A percentile compares a stretch with the other conserved stretches of the same genome.
phyloP scores from a whole-genome alignment of 2,329 filamentous ascomycete species.

The Clonostachys solani region DNA sequence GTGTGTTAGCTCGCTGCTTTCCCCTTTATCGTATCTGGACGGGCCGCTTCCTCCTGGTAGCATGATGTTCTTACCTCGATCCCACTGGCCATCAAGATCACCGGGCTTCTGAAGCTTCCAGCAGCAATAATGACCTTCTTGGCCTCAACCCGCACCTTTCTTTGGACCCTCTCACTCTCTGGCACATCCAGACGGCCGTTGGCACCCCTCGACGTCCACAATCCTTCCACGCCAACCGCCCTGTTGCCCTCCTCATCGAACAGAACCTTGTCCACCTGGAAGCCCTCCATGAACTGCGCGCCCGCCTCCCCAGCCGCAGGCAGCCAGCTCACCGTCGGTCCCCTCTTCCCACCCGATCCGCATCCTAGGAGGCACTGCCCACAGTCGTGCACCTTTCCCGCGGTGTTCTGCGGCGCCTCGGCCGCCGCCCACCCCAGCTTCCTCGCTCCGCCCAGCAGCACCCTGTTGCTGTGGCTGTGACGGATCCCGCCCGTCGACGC shows the following conservation, averaged over 20 bases:
- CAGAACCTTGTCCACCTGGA: conserved; percentile 64
- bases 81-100: conserved; percentile 74
- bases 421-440: conserved; percentile 70
- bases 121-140: conserved; percentile 77
- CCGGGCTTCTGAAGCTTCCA: conserved; percentile 72
- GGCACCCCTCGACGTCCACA: conserved; percentile 69
- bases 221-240: conserved; percentile 68
- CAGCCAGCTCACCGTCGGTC: conserved; percentile 72
- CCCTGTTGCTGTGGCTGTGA: conserved; percentile 69
- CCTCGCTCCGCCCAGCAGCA: conserved; percentile 69
- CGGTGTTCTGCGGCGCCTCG: conserved; percentile 75
- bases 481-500: conserved; percentile 60
- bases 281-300: conserved; percentile 80
- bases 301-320: conserved; percentile 74
- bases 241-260: conserved; percentile 57
- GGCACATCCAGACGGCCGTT: conserved; percentile 52
- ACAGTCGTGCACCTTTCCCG: conserved; percentile 69
- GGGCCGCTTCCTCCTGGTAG: too few species aligned
- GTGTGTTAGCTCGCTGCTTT: background rate
- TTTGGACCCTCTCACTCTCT: conserved; percentile 39
- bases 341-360: conserved; percentile 69
- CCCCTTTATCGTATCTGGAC: too few species aligned
- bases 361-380: conserved; percentile 60
- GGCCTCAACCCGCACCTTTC: conserved; percentile 68
- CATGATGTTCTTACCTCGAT: conserved; percentile 49